These are phyloP conservation scores for Bruguiera parviflora DNA, from an alignment of 345 rosid genomes.

Conservation along the genomic window DNA sequence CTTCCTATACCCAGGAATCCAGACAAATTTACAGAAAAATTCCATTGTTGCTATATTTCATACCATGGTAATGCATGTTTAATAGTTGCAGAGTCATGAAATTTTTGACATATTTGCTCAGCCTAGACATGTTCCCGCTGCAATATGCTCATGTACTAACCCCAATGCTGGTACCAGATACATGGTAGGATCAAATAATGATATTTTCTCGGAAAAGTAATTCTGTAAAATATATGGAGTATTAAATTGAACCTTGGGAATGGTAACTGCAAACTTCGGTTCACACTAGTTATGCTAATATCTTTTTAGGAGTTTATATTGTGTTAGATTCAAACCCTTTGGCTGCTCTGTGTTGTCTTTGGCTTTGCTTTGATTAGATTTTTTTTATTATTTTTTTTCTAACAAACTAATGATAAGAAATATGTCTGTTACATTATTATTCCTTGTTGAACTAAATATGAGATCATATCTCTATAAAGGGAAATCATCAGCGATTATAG, in stretches of 20 bases:
- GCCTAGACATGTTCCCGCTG: background rate
- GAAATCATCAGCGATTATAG: too few species aligned
- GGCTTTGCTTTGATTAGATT: too few species aligned
- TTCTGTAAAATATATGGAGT: background rate
- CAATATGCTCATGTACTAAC: background rate
- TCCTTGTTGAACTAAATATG: too few species aligned
- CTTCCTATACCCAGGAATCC: constrained; percentile 78
- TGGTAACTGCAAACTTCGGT: background rate
- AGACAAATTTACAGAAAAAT: constrained; percentile 70
- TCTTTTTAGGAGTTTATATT: background rate
- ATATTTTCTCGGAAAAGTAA: background rate
- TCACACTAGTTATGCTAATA: background rate
- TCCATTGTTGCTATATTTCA: constrained; percentile 90
- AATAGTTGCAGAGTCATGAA: background rate
- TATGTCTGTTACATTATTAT: too few species aligned
- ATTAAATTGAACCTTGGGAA: background rate
- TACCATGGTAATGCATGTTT: constrained; percentile 53
- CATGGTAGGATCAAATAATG: background rate
- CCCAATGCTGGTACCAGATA: background rate
- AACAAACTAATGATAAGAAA: too few species aligned
- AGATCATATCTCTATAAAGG: too few species aligned
- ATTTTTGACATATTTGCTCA: background rate
- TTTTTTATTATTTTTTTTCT: too few species aligned
- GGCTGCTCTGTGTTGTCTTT: too few species aligned
- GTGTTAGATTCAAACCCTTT: too few species aligned